Conservation (phyloP, 2,329 filamentous ascomycete genomes). For the Fusarium camptoceras region DNA sequence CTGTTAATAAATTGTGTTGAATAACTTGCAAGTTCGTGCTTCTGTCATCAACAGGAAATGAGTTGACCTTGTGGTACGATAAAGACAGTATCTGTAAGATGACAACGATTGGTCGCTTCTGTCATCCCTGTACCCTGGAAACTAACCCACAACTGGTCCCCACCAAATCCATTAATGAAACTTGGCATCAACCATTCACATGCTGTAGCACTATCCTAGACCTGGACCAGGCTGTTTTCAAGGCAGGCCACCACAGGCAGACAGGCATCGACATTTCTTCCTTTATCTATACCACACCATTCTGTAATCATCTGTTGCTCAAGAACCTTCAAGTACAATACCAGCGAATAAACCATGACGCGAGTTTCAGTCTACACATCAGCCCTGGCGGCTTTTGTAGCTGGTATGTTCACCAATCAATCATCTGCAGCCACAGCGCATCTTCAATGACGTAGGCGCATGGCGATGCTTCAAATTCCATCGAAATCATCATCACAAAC, state of each 20-base stretch:
- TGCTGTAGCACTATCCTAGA: slow-evolving; percentile 30
- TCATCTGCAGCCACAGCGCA: slow-evolving; percentile 18
- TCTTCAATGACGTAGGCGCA: slow-evolving; percentile 43
- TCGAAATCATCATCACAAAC: slow-evolving; percentile 26
- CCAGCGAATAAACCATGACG: slow-evolving; percentile 53
- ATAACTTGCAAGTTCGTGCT: background rate
- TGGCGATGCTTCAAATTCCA: background rate
- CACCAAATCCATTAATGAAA: slow-evolving; percentile 35
- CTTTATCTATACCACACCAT: slow-evolving; percentile 19
- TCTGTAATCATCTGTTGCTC: slow-evolving; percentile 1
- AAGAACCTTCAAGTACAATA: background rate
- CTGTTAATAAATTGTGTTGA: background rate
- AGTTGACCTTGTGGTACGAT: background rate
- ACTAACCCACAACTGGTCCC: slow-evolving; percentile 28
- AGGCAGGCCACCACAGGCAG: slow-evolving; percentile 33
- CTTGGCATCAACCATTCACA: slow-evolving; percentile 38
- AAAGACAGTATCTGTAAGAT: background rate
- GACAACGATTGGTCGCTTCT: background rate
- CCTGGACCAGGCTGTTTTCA: slow-evolving; percentile 25
- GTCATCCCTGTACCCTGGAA: background rate
- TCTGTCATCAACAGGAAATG: background rate
- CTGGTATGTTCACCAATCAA: slow-evolving; percentile 52
- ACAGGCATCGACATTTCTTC: slow-evolving; percentile 41
- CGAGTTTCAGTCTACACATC: slow-evolving; percentile 57
- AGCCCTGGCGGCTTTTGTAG: slow-evolving; percentile 57